A percentile compares a stretch with the other conserved stretches of the same genome.
Evolutionary conservation across 2,329 filamentous ascomycete species (phyloP).

Genomic region (Phialemoniopsis sp.): DNA sequence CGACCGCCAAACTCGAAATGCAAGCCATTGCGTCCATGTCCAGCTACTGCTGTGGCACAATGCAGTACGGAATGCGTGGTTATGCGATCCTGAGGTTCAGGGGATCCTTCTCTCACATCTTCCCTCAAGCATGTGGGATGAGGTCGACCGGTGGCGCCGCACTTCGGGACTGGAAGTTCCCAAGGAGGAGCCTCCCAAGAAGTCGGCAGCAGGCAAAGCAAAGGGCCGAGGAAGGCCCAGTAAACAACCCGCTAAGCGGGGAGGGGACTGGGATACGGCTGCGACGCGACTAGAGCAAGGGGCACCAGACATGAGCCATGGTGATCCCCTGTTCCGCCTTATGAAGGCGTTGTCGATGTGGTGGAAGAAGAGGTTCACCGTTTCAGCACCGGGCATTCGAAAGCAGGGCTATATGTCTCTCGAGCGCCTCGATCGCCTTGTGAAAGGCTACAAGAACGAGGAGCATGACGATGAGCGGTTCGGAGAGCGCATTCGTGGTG

Average conservation of each 20-base stretch:
- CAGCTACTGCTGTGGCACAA: conserved; percentile 88
- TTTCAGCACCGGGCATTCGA: conserved; percentile 75
- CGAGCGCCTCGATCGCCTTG: conserved; percentile 69
- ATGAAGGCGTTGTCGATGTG: conserved; percentile 74
- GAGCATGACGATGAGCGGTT: conserved; percentile 52
- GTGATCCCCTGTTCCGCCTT: conserved; percentile 75
- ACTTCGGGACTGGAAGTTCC: conserved; percentile 57
- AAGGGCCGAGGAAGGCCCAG: conserved; percentile 23
- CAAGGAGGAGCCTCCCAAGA: conserved; percentile 28
- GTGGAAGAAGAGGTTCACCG: conserved; percentile 81
- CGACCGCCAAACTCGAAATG: conserved; percentile 71
- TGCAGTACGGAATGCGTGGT: conserved; percentile 76
- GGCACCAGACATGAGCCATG: conserved; percentile 71
- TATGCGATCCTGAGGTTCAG: conserved; percentile 73
- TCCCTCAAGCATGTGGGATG: conserved; percentile 62
- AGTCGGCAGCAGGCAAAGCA: conserved; percentile 12
- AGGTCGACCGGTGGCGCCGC: conserved; percentile 69
- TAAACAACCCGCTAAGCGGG: conserved; percentile 18
- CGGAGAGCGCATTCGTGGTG: conserved; percentile 68
- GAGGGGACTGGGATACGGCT: conserved; percentile 63
- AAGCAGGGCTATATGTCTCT: conserved; percentile 86
- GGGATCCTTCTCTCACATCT: conserved; percentile 72
- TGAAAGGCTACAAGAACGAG: conserved; percentile 64
- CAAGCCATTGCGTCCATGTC: conserved; percentile 86
- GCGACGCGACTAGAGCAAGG: conserved; percentile 68